Base-by-base conservation (phyloP, 176 grass and related monocot genomes). In the Rhynchospora pubera region DNA sequence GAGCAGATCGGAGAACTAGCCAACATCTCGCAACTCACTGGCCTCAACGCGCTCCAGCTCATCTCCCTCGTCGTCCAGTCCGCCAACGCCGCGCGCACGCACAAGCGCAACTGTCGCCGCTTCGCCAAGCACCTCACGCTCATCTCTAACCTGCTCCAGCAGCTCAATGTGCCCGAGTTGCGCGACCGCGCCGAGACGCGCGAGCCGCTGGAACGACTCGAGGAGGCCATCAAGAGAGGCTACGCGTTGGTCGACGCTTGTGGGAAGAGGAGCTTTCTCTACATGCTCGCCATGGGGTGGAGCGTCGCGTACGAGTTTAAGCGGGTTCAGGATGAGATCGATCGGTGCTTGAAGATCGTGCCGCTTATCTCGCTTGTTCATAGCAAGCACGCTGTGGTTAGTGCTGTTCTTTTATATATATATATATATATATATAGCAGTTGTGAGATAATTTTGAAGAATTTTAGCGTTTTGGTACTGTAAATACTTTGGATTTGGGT, bases 1-100 rank as follows among this genome's bases (percentile, higher is more conserved):
- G 10, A 7, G 9, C 30, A 28, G 4, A 68, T 90, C 45, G 84
- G 84, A 45, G 63, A 90, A 9, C 46, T 83, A 6, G 72, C 81
- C 14, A 81, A 21, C 71, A 47, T 90, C 3, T 68, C 57, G 9
- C 88, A 90, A 77, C 39, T 93, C 13, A 85, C 87, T 0, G 91
- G 91, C 7, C 85, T 93, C 11, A 89, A 93, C 67, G 86, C 91
- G 68, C 53, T 93, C 32, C 86, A 89, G 62, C 84, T 93, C 14
- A 89, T 87, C 62, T 88, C 88, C 53, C 89, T 93, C 84, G 86
- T 93, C 1, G 88, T 86, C 61, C 91, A 93, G 73, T 86, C 88
- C 16, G 88, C 91, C 0, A 84, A 90, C 44, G 80, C 68, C 4
- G 91, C 88, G 53, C 88, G 88, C 14, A 86, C 86, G 65, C 84